A percentile compares a stretch with the other conserved stretches of the same genome.
These are phyloP conservation scores for Heterobasidion irregulare DNA, from an alignment of 1,284 basidiomycete species.

Conservation along the genomic window DNA sequence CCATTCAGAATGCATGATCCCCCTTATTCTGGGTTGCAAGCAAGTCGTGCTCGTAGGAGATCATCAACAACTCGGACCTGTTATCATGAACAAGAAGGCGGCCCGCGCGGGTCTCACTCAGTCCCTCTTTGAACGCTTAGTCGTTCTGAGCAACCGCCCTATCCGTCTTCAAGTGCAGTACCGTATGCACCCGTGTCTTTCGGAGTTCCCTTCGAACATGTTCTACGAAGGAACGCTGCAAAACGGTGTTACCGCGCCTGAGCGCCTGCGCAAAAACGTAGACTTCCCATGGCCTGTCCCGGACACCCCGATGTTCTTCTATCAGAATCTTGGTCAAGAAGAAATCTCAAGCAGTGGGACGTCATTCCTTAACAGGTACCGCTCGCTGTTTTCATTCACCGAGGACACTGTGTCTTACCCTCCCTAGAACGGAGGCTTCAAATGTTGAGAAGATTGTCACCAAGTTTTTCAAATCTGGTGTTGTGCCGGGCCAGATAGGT, in stretches of 20 bases:
- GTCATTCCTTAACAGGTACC: constrained; percentile 89
- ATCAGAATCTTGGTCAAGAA: constrained; percentile 98
- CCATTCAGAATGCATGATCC: constrained; percentile 92
- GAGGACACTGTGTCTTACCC: constrained; percentile 10
- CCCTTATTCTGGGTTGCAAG: constrained; percentile 95
- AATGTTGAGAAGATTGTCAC: constrained; percentile 99
- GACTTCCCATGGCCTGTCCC: constrained; percentile 99
- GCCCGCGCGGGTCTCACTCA: constrained; percentile 95
- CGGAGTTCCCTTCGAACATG: constrained; percentile 99
- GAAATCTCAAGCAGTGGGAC: constrained; percentile 98
- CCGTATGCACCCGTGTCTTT: constrained; percentile 99
- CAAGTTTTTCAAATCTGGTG: constrained; percentile 98
- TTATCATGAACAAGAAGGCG: constrained; percentile 99
- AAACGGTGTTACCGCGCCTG: constrained; percentile 98
- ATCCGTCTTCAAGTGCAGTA: constrained; percentile 99
- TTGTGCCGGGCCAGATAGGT: constrained; percentile 92
- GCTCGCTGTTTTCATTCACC: constrained; percentile 9
- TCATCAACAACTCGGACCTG: constrained; percentile 95
- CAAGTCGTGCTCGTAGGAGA: constrained; percentile 98
- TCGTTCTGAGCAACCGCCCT: constrained; percentile 91
- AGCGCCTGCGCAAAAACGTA: constrained; percentile 92
- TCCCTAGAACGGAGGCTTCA: constrained; percentile 85
- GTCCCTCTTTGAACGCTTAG: constrained; percentile 95
- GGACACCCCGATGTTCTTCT: constrained; percentile 99
- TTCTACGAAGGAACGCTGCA: constrained; percentile 99